Conservation (phyloP, 2,329 filamentous ascomycete species). For the Ascosphaera pollenicola region DNA sequence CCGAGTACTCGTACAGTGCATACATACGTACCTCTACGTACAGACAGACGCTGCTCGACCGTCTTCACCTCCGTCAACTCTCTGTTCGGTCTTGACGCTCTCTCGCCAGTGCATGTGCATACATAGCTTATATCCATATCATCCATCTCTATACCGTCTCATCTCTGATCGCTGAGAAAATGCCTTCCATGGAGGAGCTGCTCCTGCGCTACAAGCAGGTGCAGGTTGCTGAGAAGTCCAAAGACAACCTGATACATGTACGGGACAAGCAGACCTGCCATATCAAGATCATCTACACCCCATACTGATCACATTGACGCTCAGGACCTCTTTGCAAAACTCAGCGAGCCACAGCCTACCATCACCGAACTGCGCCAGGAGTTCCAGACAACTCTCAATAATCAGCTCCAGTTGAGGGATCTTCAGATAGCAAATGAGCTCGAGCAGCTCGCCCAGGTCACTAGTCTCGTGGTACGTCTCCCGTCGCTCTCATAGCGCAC, state of each 20-base stretch:
- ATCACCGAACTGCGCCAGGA: conserved; percentile 22
- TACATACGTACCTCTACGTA: no score
- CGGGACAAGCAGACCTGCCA: not conserved
- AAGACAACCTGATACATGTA: conserved; percentile 27
- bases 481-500: conserved; percentile 15
- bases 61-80: no score
- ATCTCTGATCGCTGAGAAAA: conserved; percentile 6
- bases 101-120: no score
- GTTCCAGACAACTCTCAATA: conserved; percentile 9
- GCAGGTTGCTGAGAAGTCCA: conserved; percentile 22
- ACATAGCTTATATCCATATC: no score
- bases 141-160: no score
- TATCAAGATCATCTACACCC: conserved; percentile 1
- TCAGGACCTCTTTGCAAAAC: conserved; percentile 1
- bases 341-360: conserved; percentile 20
- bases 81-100: no score
- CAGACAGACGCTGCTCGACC: no score
- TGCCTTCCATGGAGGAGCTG: conserved; percentile 14
- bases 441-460: no score
- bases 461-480: no score
- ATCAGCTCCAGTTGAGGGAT: no score
- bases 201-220: conserved; percentile 23
- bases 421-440: no score
- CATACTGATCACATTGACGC: conserved; percentile 2
- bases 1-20: no score